These are phyloP conservation scores for Colletotrichum kahawae DNA, from an alignment of 2,329 filamentous ascomycete species.

Conservation along the genomic window DNA sequence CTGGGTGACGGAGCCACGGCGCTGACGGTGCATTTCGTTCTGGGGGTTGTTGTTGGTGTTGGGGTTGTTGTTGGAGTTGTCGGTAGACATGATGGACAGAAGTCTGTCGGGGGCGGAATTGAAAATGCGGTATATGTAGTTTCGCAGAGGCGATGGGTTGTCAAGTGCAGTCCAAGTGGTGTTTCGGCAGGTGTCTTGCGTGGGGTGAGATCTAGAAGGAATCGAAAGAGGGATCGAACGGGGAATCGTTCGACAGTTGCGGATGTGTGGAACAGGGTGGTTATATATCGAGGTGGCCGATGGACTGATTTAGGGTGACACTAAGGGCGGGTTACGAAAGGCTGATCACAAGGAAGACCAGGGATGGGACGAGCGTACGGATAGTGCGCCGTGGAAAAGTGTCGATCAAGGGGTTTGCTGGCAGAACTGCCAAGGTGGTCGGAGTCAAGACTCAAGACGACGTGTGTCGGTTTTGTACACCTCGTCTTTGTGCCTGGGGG, in stretches of 20 bases:
- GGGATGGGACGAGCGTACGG: constrained; percentile 19
- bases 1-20: constrained; percentile 62
- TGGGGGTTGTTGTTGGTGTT: constrained; percentile 6
- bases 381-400: constrained; percentile 10
- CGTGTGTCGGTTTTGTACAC: background rate
- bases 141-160: background rate
- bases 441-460: constrained; percentile 11
- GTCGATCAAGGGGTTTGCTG: constrained; percentile 24
- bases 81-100: constrained; percentile 19
- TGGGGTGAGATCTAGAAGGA: constrained; percentile 19
- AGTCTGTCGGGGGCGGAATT: background rate
- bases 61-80: constrained; percentile 8
- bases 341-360: constrained; percentile 15
- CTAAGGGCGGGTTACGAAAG: constrained; percentile 14
- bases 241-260: constrained; percentile 13
- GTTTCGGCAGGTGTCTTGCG: constrained; percentile 5
- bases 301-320: constrained; percentile 21
- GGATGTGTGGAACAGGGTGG: constrained; percentile 7
- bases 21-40: constrained; percentile 37
- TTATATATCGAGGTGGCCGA: constrained; percentile 20
- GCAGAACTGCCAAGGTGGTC: background rate
- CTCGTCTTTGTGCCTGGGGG: background rate
- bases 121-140: background rate
- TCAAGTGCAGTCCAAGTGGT: background rate
- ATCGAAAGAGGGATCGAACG: constrained; percentile 23